phyloP scores from a whole-genome alignment of 306 rosid species.

The Alnus glutinosa region DNA sequence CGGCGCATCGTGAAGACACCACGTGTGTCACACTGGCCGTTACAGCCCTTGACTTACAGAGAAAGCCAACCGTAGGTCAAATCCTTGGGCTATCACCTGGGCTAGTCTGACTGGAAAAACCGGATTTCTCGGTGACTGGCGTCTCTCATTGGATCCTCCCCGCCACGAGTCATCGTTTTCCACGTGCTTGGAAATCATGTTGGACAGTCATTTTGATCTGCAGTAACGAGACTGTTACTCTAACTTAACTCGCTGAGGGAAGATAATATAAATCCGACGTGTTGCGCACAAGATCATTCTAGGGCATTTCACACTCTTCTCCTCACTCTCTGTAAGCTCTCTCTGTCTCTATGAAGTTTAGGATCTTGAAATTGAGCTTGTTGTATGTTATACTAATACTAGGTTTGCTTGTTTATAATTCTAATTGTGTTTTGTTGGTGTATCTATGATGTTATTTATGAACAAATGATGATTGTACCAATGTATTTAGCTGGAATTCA shows the following conservation, averaged over 20 bases:
- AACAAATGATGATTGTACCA: neutral
- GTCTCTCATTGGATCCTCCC: neutral
- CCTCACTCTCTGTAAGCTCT: slow-evolving; percentile 13
- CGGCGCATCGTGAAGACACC: neutral
- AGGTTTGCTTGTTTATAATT: neutral
- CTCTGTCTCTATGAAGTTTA: neutral
- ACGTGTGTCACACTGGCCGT: neutral
- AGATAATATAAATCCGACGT: neutral
- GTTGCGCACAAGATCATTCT: neutral
- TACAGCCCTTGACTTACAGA: neutral
- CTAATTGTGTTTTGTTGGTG: neutral
- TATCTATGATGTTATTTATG: neutral
- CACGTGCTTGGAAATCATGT: neutral
- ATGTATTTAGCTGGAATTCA: neutral
- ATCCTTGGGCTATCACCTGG: neutral
- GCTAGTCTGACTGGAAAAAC: too few relatives aligned
- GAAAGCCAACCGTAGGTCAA: neutral
- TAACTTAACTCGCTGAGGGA: neutral
- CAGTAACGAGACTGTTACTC: neutral
- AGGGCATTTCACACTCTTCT: slow-evolving; percentile 2
- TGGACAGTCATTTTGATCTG: neutral
- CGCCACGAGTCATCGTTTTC: neutral
- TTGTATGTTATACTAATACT: neutral
- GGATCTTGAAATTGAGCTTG: neutral
- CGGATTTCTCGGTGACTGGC: neutral